Percentiles rank a stretch among this genome's conserved stretches.
Evolutionary conservation across 2,329 filamentous ascomycete species (phyloP).

Genomic region (Epichloe glyceriae): DNA sequence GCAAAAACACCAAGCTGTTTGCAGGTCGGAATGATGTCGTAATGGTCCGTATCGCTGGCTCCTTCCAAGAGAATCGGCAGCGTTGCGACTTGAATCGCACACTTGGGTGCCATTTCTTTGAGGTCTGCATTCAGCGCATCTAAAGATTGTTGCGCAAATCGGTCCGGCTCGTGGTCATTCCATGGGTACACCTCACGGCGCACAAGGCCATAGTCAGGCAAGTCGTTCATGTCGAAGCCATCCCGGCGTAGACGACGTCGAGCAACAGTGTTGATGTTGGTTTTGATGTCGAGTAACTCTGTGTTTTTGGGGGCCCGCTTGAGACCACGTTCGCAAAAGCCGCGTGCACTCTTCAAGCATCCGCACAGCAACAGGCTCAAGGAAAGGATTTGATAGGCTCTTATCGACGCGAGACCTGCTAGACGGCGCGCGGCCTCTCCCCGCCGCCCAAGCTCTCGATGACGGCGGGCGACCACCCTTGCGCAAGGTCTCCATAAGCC

Average conservation of each 20-base stretch:
- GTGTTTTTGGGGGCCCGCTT: conserved; percentile 39
- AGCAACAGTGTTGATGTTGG: conserved; percentile 40
- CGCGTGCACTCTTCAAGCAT: conserved; percentile 53
- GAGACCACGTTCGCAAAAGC: conserved; percentile 52
- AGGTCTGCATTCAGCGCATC: conserved; percentile 60
- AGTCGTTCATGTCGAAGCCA: conserved; percentile 36
- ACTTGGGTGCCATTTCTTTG: conserved; percentile 59
- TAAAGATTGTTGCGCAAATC: conserved; percentile 57
- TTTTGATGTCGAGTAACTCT: conserved; percentile 40
- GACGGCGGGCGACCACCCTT: conserved; percentile 20
- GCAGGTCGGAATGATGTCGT: conserved; percentile 43
- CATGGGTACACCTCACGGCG: conserved; percentile 59
- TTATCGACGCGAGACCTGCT: conserved; percentile 36
- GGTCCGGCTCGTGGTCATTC: conserved; percentile 56
- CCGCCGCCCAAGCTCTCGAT: conserved; percentile 21
- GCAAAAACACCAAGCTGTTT: conserved; percentile 86
- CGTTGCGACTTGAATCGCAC: conserved; percentile 62
- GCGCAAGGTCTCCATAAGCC: conserved; percentile 27
- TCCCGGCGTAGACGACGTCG: conserved; percentile 33
- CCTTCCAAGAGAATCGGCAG: conserved; percentile 57
- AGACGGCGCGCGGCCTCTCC: conserved; percentile 26
- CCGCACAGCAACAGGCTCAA: conserved; percentile 49
- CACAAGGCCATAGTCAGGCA: conserved; percentile 58
- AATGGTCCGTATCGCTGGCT: conserved; percentile 35
- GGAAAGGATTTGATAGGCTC: conserved; percentile 46